phyloP scores from a whole-genome alignment of 2,329 filamentous ascomycete species.

The Apiospora kogelbergensis region DNA sequence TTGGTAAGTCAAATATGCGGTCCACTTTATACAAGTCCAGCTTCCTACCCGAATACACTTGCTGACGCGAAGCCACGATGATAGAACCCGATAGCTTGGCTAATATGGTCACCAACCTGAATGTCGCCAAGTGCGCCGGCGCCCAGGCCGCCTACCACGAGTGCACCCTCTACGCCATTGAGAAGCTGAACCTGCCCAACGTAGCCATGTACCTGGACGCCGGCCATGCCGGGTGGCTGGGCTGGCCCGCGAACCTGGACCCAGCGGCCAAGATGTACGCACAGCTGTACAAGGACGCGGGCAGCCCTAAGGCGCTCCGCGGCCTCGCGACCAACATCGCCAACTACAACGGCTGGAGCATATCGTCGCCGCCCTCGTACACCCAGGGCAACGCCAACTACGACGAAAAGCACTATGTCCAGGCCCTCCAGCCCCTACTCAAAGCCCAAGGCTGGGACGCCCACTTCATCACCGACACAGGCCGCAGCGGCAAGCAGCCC shows the following conservation, averaged over 20 bases:
- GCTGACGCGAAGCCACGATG: constrained; percentile 7
- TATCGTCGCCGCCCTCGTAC: constrained; percentile 41
- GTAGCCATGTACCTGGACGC: constrained; percentile 60
- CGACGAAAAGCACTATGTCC: constrained; percentile 57
- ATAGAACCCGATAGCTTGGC: constrained; percentile 58
- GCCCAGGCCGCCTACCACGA: constrained; percentile 50
- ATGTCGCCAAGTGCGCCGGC: constrained; percentile 48
- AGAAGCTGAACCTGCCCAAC: constrained; percentile 52
- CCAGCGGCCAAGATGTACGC: constrained; percentile 49
- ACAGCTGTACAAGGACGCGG: constrained; percentile 48
- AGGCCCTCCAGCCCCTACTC: constrained; percentile 65
- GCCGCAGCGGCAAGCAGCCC: constrained; percentile 44
- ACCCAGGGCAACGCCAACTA: constrained; percentile 45
- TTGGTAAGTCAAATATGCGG: constrained; percentile 33
- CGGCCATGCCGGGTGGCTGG: constrained; percentile 59
- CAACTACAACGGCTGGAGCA: constrained; percentile 54
- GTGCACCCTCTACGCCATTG: constrained; percentile 51
- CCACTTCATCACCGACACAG: constrained; percentile 33
- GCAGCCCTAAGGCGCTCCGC: constrained; percentile 49
- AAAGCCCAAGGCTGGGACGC: constrained; percentile 44
- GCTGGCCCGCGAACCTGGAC: constrained; percentile 54
- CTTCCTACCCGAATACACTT: constrained; percentile 20
- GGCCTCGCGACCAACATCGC: constrained; percentile 59
- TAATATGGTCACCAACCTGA: constrained; percentile 57
- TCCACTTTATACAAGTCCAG: not conserved